Base-by-base conservation (phyloP, 768 basidiomycete species). In the Boletus fagicola region DNA sequence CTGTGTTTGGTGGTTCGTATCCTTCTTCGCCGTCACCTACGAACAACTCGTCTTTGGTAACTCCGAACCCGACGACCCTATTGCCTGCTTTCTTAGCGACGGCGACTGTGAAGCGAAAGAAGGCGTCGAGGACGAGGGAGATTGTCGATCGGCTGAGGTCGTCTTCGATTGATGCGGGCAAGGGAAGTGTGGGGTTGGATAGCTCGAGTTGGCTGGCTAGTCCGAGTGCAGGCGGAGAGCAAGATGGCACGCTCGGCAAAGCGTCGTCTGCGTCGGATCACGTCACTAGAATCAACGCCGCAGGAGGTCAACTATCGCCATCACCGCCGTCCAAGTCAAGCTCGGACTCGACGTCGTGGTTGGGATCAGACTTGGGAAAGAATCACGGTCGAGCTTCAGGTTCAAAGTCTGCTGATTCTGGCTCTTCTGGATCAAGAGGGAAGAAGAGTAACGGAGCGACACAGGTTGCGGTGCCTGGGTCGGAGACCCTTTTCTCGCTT, bases 91-190 rank as follows among this genome's bases (percentile, higher is more conserved):
- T 69, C 52, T 49, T 69, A 13, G 56, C 66, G 15, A 62, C 62
- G 18, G 22, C 64, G 42, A 39, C 36, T 24, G 51, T 46, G 43
- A 67, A 69, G 33, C 57, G 65, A 13, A 69, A 69, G 58, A 71
- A 61, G 60, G 16, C 56, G 11, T 69, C 69, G 28, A 58, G 65
- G 42, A 69, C 68, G 57, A 64, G 69, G n/a, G 68, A 71, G 57
- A 71, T 69, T 38, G 65, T 69, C 1, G 68, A 69, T 51, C 61
- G 58, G 39, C n/a, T 69, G 56, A 61, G 66, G 53, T 69, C 65
- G 42, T 64, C 59, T 44, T 67, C 66, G 38, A 51, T 69, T 10
- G 67, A 68, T 54, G 54, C 31, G 13, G 67, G 67, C 7, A 67
- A 59, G 51, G 58, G 55, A 20, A 36, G 42, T 42, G 42, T 30